Percentiles rank a stretch among this genome's conserved stretches.
These are phyloP conservation scores for Quercus tomentella DNA, from an alignment of 331 rosid genomes.

Conservation along the genomic window DNA sequence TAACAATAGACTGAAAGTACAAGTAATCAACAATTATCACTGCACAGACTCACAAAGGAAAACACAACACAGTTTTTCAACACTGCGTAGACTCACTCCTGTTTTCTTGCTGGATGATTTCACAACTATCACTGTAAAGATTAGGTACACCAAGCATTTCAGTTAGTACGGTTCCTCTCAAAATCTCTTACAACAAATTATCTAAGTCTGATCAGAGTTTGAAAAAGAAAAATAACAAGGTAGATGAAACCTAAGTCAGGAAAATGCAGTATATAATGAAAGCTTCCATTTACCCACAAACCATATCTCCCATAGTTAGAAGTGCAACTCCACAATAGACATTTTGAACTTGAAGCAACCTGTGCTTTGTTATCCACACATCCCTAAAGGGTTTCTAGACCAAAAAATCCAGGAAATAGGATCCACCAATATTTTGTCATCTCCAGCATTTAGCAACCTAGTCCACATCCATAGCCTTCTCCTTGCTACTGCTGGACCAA, in stretches of 20 bases:
- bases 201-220: background rate
- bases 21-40: background rate
- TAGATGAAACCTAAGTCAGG: background rate
- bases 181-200: background rate
- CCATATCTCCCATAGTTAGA: background rate
- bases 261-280: background rate
- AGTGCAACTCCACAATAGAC: background rate
- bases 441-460: constrained; percentile 11
- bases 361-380: background rate
- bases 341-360: background rate
- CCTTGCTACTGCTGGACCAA: constrained; percentile 55
- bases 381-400: background rate
- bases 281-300: background rate
- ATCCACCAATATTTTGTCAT: background rate
- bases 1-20: background rate
- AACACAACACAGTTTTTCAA: background rate
- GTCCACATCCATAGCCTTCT: constrained; percentile 64
- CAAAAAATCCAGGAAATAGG: background rate
- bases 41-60: background rate
- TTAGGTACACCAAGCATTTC: background rate
- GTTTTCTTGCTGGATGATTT: background rate
- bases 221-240: background rate
- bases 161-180: background rate
- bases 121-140: background rate
- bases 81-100: background rate